Evolutionary conservation across 495 filamentous ascomycete genomes (phyloP).

Genomic region (Platismatia glauca): DNA sequence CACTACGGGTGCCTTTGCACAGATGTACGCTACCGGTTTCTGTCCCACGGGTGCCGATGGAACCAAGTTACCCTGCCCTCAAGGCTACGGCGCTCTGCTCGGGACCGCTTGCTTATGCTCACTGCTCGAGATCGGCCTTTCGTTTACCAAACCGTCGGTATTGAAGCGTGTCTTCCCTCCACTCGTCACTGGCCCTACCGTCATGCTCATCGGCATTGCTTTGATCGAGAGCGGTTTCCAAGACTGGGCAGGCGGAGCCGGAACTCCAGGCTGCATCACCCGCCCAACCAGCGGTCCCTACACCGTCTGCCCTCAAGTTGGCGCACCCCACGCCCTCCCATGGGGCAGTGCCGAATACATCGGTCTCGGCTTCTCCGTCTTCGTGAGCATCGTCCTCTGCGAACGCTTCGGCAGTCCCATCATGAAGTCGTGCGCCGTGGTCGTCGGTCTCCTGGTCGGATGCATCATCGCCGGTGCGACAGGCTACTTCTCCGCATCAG

Average conservation of each 20-base stretch:
- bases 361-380: constrained; percentile 83
- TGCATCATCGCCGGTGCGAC: constrained; percentile 81
- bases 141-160: constrained; percentile 59
- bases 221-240: constrained; percentile 70
- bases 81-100: constrained; percentile 76
- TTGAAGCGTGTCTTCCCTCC: constrained; percentile 79
- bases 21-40: constrained; percentile 79
- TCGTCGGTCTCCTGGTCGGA: constrained; percentile 72
- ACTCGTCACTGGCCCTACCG: constrained; percentile 74
- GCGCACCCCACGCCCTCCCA: constrained; percentile 69
- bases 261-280: constrained; percentile 43
- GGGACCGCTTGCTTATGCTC: constrained; percentile 65
- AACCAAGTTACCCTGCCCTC: constrained; percentile 64
- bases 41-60: constrained; percentile 59
- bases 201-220: constrained; percentile 66
- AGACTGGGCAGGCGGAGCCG: constrained; percentile 76
- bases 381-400: constrained; percentile 78
- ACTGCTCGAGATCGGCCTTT: constrained; percentile 64
- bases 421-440: constrained; percentile 66
- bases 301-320: constrained; percentile 58
- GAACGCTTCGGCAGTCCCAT: constrained; percentile 77
- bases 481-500: constrained; percentile 68
- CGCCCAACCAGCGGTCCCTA: constrained; percentile 47
- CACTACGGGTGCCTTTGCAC: constrained; percentile 62
- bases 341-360: constrained; percentile 87